Conservation (phyloP, 306 rosid genomes). For the Cajanus cajan region DNA sequence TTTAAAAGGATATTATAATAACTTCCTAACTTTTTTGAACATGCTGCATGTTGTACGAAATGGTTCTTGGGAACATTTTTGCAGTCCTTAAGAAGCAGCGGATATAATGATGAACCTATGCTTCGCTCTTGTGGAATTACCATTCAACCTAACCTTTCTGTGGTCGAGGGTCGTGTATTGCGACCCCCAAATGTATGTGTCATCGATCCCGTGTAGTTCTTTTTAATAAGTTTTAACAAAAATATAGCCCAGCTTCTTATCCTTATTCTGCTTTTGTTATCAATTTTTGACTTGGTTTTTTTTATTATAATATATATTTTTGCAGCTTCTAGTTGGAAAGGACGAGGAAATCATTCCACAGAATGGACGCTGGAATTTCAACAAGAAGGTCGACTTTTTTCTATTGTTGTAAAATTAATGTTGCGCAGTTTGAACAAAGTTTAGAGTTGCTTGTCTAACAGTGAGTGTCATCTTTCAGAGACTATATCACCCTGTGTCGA, state of each 20-base stretch:
- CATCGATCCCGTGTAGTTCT: not conserved
- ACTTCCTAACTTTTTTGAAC: too few species aligned
- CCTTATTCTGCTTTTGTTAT: not conserved
- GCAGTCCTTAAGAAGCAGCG: slow-evolving; percentile 41
- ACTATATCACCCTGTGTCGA: slow-evolving; percentile 34
- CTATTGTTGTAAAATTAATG: not conserved
- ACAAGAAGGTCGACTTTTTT: slow-evolving; percentile 35
- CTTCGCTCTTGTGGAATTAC: slow-evolving; percentile 41
- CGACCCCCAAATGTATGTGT: slow-evolving; percentile 38
- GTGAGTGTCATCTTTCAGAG: slow-evolving; percentile 15
- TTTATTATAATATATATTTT: not conserved
- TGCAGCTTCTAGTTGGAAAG: slow-evolving; percentile 38
- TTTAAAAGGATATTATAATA: too few species aligned
- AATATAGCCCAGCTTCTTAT: not conserved
- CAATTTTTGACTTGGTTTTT: not conserved
- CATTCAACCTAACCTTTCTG: slow-evolving; percentile 21
- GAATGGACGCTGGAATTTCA: slow-evolving; percentile 49
- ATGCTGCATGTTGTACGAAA: not conserved
- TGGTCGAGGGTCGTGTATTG: slow-evolving; percentile 43
- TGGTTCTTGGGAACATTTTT: slow-evolving; percentile 18
- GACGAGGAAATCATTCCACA: slow-evolving; percentile 23
- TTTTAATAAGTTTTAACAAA: not conserved
- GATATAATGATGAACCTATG: slow-evolving; percentile 42
- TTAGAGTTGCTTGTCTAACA: not conserved
- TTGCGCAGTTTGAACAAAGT: not conserved